Evolutionary conservation across 2,329 filamentous ascomycete species (phyloP).

Genomic region (Cryoendolithus antarcticus): DNA sequence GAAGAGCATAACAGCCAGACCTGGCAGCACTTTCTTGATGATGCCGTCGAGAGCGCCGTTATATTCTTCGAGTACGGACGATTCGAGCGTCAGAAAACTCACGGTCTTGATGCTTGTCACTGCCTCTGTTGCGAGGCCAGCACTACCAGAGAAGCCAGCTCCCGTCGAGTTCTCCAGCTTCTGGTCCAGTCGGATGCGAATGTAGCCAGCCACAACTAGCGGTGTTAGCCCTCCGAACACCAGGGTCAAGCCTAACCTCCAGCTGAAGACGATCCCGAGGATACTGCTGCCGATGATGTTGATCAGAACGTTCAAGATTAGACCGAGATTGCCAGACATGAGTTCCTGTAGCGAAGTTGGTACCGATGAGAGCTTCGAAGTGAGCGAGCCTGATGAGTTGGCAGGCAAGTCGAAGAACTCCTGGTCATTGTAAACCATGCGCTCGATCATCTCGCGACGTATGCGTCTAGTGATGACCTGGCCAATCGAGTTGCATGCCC

Average conservation of each 20-base stretch:
- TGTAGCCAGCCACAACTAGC: slow-evolving; percentile 31
- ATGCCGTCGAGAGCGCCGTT: slow-evolving; percentile 12
- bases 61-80: slow-evolving; percentile 13
- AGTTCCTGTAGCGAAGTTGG: slow-evolving; percentile 44
- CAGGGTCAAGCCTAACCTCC: slow-evolving; percentile 37
- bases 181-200: slow-evolving; percentile 28
- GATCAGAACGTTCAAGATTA: slow-evolving; percentile 32
- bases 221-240: slow-evolving; percentile 31
- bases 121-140: slow-evolving; percentile 18
- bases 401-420: slow-evolving; percentile 62
- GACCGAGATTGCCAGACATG: slow-evolving; percentile 34
- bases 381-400: slow-evolving; percentile 29
- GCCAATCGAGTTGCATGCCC: slow-evolving; percentile 32
- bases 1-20: slow-evolving; percentile 9
- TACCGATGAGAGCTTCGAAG: slow-evolving; percentile 34
- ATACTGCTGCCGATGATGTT: slow-evolving; percentile 34
- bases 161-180: slow-evolving; percentile 12
- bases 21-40: slow-evolving; percentile 9
- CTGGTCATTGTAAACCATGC: slow-evolving; percentile 53
- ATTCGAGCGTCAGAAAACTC: slow-evolving; percentile 16
- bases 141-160: slow-evolving; percentile 14
- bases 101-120: slow-evolving; percentile 18
- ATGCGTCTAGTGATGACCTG: slow-evolving; percentile 16
- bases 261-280: slow-evolving; percentile 36
- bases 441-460: not conserved